Base-by-base conservation (phyloP, 2,329 filamentous ascomycete species). In the Colletotrichum ledebouriae region DNA sequence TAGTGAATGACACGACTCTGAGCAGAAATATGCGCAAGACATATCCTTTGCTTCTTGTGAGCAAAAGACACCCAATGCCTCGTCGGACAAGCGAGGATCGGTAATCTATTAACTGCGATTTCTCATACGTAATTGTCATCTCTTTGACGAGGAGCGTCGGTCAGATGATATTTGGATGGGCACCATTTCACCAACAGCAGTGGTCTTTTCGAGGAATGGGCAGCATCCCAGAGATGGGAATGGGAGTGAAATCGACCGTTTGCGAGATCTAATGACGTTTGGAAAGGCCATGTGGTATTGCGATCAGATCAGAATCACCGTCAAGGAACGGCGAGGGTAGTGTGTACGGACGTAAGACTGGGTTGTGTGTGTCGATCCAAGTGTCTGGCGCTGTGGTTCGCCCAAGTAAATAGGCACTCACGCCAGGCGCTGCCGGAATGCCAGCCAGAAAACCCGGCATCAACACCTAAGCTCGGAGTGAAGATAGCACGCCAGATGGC, bases 281-380 rank as follows among this genome's bases (percentile, higher is more conserved):
- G 65, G 42, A 44, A 42, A 56, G 60, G 65, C 55, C 56, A 66
- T 66, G 56, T 66, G 66, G 55, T 49, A n/a, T 29, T 44, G 15
- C 42, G 12, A 60, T 60, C 61, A 20, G 55, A 53, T 53, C 49
- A 56, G n/a, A 20, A 20, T 59, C 22, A 29, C 49, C 12, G 55
- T 41, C 49, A 53, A 58, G 65, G 13, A 65, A 65, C 65, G 55
- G 65, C 22, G 22, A 42, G 33, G n/a, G 55, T 60, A 25, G 33
- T 22, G 55, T 66, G 47, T 69, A 66, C 61, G 66, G 66, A 60
- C 61, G 66, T 60, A 69, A 69, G 25, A 44, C 65, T 11, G 22
- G 55, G 41, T 42, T 41, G 50, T 20, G 9, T 60, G 11, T 37
- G 25, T 25, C 37, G 47, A 61, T 53, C 47, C 15, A 52, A 42